These are phyloP conservation scores for Tremella yokohamensis DNA, from an alignment of 768 basidiomycete genomes.

Conservation along the genomic window DNA sequence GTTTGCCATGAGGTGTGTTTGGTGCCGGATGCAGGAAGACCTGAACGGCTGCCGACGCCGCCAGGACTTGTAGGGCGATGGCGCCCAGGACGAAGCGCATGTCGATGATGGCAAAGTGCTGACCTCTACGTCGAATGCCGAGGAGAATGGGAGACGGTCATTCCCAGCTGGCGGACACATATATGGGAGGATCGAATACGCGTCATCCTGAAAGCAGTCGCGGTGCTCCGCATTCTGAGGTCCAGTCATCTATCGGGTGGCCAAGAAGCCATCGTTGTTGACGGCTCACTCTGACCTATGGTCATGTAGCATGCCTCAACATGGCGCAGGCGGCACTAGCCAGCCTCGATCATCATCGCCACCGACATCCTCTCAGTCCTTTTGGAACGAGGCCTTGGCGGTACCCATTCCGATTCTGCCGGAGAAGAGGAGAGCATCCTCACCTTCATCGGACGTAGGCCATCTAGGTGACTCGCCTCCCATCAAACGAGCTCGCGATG, in stretches of 20 bases:
- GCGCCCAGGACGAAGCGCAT: too few relatives aligned
- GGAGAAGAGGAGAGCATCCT: neutral
- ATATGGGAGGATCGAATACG: too few relatives aligned
- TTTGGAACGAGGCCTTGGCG: slow-evolving; percentile 37
- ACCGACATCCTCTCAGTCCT: slow-evolving; percentile 37
- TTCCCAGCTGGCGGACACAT: too few relatives aligned
- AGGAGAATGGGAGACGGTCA: too few relatives aligned
- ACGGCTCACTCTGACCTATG: neutral
- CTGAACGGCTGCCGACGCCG: slow-evolving; percentile 24
- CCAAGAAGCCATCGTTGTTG: too few relatives aligned
- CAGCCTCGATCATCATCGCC: slow-evolving; percentile 25
- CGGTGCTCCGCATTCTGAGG: too few relatives aligned
- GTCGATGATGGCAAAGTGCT: too few relatives aligned
- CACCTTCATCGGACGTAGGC: neutral
- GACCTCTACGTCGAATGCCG: too few relatives aligned
- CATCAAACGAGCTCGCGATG: slow-evolving; percentile 4
- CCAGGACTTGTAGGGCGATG: neutral
- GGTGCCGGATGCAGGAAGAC: slow-evolving; percentile 47
- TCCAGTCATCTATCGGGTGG: too few relatives aligned
- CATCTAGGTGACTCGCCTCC: neutral
- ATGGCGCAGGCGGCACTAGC: neutral
- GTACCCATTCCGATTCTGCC: slow-evolving; percentile 13
- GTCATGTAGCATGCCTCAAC: slow-evolving; percentile 2
- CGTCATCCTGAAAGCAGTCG: too few relatives aligned
- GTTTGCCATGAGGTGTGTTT: slow-evolving; percentile 5